Evolutionary conservation across 345 rosid genomes (phyloP).

Genomic region (Conringia planisiliqua): DNA sequence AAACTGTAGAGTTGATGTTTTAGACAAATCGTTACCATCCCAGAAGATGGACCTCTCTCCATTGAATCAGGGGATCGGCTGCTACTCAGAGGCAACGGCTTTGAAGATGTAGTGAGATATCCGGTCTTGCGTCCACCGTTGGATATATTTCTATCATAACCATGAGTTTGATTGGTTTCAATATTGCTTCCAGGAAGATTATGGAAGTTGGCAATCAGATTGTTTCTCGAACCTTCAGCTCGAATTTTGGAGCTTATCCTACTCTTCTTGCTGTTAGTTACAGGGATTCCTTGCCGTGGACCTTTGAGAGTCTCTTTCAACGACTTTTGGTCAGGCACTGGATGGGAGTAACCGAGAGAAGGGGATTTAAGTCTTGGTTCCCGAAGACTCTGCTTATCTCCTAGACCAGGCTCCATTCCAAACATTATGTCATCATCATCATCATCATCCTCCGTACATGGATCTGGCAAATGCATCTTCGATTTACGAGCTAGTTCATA

Average conservation of each 20-base stretch:
- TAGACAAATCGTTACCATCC: constrained; percentile 42
- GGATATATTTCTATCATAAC: constrained; percentile 23
- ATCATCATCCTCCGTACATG: constrained; percentile 39
- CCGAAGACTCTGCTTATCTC: constrained; percentile 37
- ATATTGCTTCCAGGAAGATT: constrained; percentile 30
- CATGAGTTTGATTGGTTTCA: constrained; percentile 36
- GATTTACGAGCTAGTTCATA: constrained; percentile 38
- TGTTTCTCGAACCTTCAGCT: constrained; percentile 45
- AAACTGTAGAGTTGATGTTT: background rate
- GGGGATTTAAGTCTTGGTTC: constrained; percentile 43
- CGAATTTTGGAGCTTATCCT: constrained; percentile 43
- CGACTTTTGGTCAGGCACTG: constrained; percentile 39
- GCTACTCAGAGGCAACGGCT: constrained; percentile 34
- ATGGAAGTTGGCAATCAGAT: constrained; percentile 39
- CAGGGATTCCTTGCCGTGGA: constrained; percentile 41
- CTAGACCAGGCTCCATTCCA: constrained; percentile 44
- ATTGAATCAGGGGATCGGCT: constrained; percentile 39
- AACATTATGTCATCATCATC: constrained; percentile 11
- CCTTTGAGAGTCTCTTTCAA: constrained; percentile 39
- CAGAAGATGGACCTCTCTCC: constrained; percentile 45
- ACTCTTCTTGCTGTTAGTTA: constrained; percentile 34
- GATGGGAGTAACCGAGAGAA: constrained; percentile 34
- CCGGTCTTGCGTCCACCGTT: constrained; percentile 41
- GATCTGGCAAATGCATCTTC: constrained; percentile 43
- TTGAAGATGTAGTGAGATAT: constrained; percentile 42